Conservation (phyloP, 805 yeast species). For the Hanseniaspora singularis region DNA sequence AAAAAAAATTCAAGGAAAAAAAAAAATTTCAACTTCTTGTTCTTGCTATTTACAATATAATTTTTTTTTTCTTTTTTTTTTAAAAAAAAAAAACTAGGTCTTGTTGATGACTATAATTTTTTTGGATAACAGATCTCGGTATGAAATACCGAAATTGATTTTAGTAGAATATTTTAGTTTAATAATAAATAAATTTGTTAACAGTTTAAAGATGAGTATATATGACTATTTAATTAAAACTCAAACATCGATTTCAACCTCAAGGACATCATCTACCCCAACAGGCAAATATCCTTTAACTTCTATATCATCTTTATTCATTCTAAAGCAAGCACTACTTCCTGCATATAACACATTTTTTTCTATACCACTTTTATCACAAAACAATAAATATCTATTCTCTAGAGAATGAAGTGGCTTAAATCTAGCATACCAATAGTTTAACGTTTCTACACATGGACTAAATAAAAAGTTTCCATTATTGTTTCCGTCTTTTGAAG, state of each 20-base stretch:
- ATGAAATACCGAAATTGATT: too few species aligned
- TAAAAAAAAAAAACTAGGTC: too few species aligned
- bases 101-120: too few species aligned
- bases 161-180: too few species aligned
- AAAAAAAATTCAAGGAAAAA: too few species aligned
- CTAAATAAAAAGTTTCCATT: conserved; percentile 1
- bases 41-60: too few species aligned
- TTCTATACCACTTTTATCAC: conserved; percentile 9
- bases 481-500: background rate
- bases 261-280: background rate
- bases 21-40: too few species aligned
- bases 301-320: background rate
- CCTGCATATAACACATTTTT: conserved; percentile 7
- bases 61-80: too few species aligned
- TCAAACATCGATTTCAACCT: conserved; percentile 1
- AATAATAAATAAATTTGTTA: too few species aligned
- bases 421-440: conserved; percentile 12
- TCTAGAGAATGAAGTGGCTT: background rate
- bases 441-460: conserved; percentile 1
- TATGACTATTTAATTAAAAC: background rate
- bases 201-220: background rate
- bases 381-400: conserved; percentile 5
- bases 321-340: conserved; percentile 3
- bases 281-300: conserved; percentile 6
- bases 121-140: too few species aligned